Base-by-base conservation (phyloP, 768 basidiomycete genomes). In the Scleroderma bovista region DNA sequence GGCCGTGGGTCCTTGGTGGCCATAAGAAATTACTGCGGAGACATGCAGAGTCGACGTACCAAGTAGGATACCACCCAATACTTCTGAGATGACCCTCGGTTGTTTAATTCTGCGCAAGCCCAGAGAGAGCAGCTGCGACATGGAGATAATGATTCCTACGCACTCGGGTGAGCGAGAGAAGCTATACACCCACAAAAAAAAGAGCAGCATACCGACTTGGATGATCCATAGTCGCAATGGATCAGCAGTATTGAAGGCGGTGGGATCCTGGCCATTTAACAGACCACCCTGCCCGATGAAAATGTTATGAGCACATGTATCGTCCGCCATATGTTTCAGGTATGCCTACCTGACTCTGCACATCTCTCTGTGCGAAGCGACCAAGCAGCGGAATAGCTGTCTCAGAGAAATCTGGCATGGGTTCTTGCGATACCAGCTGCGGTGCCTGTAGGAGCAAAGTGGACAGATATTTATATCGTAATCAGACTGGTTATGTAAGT, bases 61-160 rank as follows among this genome's bases (percentile, higher is more conserved):
- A 11, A 97, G 76, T 19, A 97, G 60, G 55, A 98, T 83, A 19
- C 95, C 95, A 0, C 85, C 91, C 48, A 97, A 80, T 51, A 96
- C 86, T 65, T 97, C 94, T 37, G 93, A 83, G 46, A 96, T 92
- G 52, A 97, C 94, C n/a, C 84, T 76, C 2, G 95, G 95, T 60
- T 97, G 94, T 31, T 80, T 82, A 32, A 95, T 80, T 48, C 76
- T 82, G 8, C 72, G 65, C 19, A 96, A 73, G 45, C 78, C 50
- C 17, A 88, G 66, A 1, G 80, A 75, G 10, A 97, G 79, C 6
- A 86, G 51, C 60, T 93, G 88, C 33, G 83, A 81, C 75, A 93
- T 82, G 50, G 96, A 75, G 70, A 98, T 93, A 56, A 97, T 79
- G 44, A 86, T 38, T 3, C 66, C 86, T 81, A 66, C 17, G 31